Conservation (phyloP, 106 monocot species). For the Acorus gramineus region DNA sequence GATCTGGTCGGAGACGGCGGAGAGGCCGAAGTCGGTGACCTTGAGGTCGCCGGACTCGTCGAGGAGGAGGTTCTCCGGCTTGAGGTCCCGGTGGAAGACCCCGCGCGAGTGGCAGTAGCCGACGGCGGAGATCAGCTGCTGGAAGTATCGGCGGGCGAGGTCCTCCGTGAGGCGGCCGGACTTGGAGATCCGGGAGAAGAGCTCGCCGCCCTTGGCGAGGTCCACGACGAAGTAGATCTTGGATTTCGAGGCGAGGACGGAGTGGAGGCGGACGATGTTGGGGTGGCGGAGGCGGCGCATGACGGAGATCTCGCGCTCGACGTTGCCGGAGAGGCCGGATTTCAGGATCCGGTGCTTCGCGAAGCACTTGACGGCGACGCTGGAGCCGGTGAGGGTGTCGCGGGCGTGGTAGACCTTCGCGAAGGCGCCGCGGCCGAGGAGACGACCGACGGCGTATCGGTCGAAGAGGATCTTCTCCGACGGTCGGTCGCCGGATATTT, state of each 20-base stretch:
- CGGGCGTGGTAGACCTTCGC: constrained; percentile 34
- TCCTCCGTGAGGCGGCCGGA: constrained; percentile 13
- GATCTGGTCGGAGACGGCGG: background rate
- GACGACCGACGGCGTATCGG: constrained; percentile 26
- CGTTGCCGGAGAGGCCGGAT: background rate
- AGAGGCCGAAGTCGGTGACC: background rate
- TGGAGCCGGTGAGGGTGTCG: constrained; percentile 13
- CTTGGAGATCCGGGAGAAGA: constrained; percentile 10
- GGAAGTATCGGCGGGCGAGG: constrained; percentile 14
- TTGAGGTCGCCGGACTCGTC: constrained; percentile 18
- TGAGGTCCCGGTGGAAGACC: constrained; percentile 29
- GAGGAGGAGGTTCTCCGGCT: constrained; percentile 30
- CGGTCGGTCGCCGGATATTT: background rate
- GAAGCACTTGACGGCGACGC: constrained; percentile 33
- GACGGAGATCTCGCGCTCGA: constrained; percentile 22
- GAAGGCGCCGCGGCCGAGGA: constrained; percentile 33
- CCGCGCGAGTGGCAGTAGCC: constrained; percentile 12
- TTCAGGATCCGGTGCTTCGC: constrained; percentile 1
- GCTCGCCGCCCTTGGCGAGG: constrained; percentile 21
- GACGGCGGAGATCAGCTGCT: constrained; percentile 27
- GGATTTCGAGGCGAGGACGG: constrained; percentile 28
- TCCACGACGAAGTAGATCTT: constrained; percentile 28
- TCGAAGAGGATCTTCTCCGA: constrained; percentile 19
- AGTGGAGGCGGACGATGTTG: constrained; percentile 23
- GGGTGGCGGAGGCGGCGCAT: constrained; percentile 33